These are phyloP conservation scores for Boletus rubroflammeus DNA, from an alignment of 768 basidiomycete genomes.

Conservation along the genomic window DNA sequence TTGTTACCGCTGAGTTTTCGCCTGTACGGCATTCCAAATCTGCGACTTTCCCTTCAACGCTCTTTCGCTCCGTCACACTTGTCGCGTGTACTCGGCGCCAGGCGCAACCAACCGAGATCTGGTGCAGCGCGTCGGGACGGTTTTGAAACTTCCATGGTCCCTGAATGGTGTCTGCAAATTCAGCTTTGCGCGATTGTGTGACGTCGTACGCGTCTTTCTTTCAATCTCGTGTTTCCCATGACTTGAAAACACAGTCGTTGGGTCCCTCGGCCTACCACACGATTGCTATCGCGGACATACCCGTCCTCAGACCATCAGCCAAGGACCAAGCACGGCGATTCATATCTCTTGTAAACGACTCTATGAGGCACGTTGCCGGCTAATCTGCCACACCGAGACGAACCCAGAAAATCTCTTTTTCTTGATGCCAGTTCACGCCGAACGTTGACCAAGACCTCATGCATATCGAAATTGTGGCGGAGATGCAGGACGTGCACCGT, in stretches of 20 bases:
- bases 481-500: slow-evolving; percentile 46
- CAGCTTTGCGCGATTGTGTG: slow-evolving; percentile 35
- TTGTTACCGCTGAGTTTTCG: no score
- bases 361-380: slow-evolving; percentile 42
- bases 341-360: no score
- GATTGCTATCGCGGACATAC: slow-evolving; percentile 39
- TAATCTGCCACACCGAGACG: slow-evolving; percentile 40
- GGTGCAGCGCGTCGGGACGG: no score
- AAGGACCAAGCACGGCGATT: slow-evolving; percentile 60
- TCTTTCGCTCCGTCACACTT: no score
- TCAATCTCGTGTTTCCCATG: no score
- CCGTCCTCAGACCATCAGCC: slow-evolving; percentile 30
- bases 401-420: slow-evolving; percentile 55
- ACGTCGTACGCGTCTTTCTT: slow-evolving; percentile 24
- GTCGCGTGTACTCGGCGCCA: no score
- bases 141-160: not conserved
- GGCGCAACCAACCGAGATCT: no score
- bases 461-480: slow-evolving; percentile 49
- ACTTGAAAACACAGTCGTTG: slow-evolving; percentile 1
- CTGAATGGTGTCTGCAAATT: not conserved
- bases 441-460: slow-evolving; percentile 7
- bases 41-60: no score
- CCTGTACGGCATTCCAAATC: no score
- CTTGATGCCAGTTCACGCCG: slow-evolving; percentile 25
- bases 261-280: slow-evolving; percentile 23